phyloP scores from a whole-genome alignment of 768 basidiomycete species.

The Trametes maxima region DNA sequence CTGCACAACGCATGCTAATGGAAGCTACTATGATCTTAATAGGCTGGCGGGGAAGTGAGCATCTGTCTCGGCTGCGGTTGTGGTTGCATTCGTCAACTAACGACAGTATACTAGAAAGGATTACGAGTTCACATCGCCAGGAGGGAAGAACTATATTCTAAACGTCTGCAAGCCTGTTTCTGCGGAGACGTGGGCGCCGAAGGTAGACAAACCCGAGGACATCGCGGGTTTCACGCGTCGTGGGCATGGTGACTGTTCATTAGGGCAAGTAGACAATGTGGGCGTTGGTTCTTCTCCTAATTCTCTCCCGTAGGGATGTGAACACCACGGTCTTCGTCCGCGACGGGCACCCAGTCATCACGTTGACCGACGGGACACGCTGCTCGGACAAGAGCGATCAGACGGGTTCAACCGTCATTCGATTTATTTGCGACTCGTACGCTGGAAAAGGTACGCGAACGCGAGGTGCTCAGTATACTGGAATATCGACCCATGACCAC shows the following conservation, averaged over 20 bases:
- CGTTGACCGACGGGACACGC: slow-evolving; percentile 62
- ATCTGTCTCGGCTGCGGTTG: neutral
- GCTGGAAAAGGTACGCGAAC: slow-evolving; percentile 52
- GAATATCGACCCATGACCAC: neutral
- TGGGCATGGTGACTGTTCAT: slow-evolving; percentile 67
- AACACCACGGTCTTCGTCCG: slow-evolving; percentile 66
- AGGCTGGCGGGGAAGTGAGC: slow-evolving; percentile 59
- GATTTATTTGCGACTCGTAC: slow-evolving; percentile 76
- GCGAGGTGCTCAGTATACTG: neutral
- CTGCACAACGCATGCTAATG: slow-evolving; percentile 60
- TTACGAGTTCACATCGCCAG: slow-evolving; percentile 54
- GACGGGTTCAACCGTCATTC: slow-evolving; percentile 65
- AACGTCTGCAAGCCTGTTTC: slow-evolving; percentile 65
- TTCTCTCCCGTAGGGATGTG: slow-evolving; percentile 42
- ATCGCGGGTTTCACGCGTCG: slow-evolving; percentile 65
- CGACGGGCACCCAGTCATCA: slow-evolving; percentile 55
- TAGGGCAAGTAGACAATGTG: slow-evolving; percentile 52
- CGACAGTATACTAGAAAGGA: slow-evolving; percentile 53
- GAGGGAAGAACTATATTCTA: slow-evolving; percentile 50
- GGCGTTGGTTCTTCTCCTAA: neutral
- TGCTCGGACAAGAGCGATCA: slow-evolving; percentile 53
- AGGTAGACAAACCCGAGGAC: slow-evolving; percentile 51
- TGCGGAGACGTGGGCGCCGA: slow-evolving; percentile 60
- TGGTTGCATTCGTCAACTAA: slow-evolving; percentile 10
- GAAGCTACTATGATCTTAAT: slow-evolving; percentile 68